Base-by-base conservation (phyloP, 1,139 yeast genomes). In the Magnusiomyces clavatus region DNA sequence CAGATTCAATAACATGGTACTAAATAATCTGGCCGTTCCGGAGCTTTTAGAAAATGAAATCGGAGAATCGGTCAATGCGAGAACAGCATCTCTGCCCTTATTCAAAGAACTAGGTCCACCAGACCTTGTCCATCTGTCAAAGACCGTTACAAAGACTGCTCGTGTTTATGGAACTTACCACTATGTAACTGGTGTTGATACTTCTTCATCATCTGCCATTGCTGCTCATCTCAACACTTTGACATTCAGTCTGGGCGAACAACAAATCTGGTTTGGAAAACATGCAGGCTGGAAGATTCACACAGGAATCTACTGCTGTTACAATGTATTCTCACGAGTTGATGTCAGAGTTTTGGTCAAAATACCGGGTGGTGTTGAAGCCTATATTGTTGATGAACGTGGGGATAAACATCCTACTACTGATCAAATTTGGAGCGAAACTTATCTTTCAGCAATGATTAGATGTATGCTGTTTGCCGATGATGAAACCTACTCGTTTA, bases 21-120 rank as follows among this genome's bases (percentile, higher is more conserved):
- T n/a, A 37, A 37, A 37, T 10, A 37, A 37, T 37, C 11, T 37
- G 16, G 46, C 50, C 10, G 40, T 48, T 14, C 50, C 50, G n/a
- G 50, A 48, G 60, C 74, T 76, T 34, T 71, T 73, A 57, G 85
- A 81, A 60, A 74, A 69, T 39, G 72, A 66, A 19, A 67, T 72
- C 6, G 81, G 81, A 1, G 75, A 75, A 52, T 76, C 82, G 37
- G 64, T 80, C 51, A 72, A 69, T 44, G 78, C 78, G 51, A 71
- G 85, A 51, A 70, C 77, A 34, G 62, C 66, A 31, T 68, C 73
- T 42, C 65, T 79, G 46, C 61, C 69, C n/a, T 67, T 75, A 20
- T 78, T 78, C 59, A 74, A 72, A 52, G 79, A 77, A 47, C 65
- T 92, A 51, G 98, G 98, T 0, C 96, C 96, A 0, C 90, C 96